Base-by-base conservation (phyloP, 345 rosid species). In the Arabidopsis arenosa region DNA sequence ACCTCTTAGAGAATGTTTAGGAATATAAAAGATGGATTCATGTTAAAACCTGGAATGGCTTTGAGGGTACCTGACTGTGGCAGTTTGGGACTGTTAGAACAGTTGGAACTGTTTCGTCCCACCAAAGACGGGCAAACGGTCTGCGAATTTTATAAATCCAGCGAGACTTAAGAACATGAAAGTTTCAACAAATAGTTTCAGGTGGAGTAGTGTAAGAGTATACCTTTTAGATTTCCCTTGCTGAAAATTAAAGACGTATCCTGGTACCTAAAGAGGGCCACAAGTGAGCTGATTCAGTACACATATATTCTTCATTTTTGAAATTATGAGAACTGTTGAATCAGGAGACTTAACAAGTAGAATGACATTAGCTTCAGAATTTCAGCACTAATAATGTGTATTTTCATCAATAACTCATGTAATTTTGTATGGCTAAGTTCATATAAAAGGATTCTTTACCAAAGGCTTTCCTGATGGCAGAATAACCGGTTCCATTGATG, bases 21-120 rank as follows among this genome's bases (percentile, higher is more conserved):
- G 10, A 23, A 40, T 13, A 7, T 1, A 59, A 33, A 41, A 52
- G 10, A 54, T 64, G 63, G 58, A 41, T 8, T 33, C 28, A 57
- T 48, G 66, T 14, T 67, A 74, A 51, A 36, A 14, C 64, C 77
- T 47, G 56, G 52, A 58, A 55, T 41, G 65, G 47, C 33, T 26
- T 64, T 59, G 52, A 39, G 60, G 32, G 65, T 10, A 94, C 97
- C 98, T 86, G 92, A 85, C 66, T 83, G 75, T 81, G 89, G 81
- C 83, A 83, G 68, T 72, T 66, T 13, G 96, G 92, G 56, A 35
- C 73, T 54, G 97, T 92, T 51, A 92, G 70, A 15, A 94, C 82
- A 6, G 97, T 94, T 17, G 97, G 84, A 81, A 92, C 89, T 2
- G 96, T 92, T 73, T 94, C 97, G 58, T 94, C 98, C 97, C 98